Conservation (phyloP, 495 filamentous ascomycete genomes). For the Hapsidospora chrysogenum region DNA sequence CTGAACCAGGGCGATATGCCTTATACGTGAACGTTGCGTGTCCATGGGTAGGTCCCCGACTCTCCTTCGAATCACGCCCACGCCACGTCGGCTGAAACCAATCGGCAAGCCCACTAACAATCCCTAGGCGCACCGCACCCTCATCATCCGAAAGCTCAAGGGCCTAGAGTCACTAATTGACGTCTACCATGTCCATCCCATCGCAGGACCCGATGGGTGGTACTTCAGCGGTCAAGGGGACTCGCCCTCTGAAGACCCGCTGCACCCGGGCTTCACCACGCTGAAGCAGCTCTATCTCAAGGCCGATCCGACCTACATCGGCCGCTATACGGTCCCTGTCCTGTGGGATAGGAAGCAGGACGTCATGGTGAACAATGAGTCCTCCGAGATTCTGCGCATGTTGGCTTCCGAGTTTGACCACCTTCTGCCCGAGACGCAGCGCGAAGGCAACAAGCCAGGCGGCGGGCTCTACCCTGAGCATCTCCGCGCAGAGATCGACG, state of each 20-base stretch:
- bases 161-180: slow-evolving; percentile 46
- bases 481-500: slow-evolving; percentile 49
- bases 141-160: slow-evolving; percentile 46
- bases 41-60: slow-evolving; percentile 34
- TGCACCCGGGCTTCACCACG: slow-evolving; percentile 44
- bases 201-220: slow-evolving; percentile 44
- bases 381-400: slow-evolving; percentile 58
- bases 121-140: slow-evolving; percentile 41
- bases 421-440: slow-evolving; percentile 42
- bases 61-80: neutral
- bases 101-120: neutral
- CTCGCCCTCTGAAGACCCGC: slow-evolving; percentile 35
- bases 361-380: slow-evolving; percentile 62
- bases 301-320: slow-evolving; percentile 41
- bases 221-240: slow-evolving; percentile 41
- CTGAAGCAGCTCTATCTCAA: slow-evolving; percentile 50
- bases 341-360: slow-evolving; percentile 54
- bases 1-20: slow-evolving; percentile 51
- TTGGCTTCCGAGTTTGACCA: slow-evolving; percentile 56
- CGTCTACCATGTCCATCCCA: slow-evolving; percentile 35
- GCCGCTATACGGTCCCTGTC: slow-evolving; percentile 52
- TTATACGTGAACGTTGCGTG: slow-evolving; percentile 51
- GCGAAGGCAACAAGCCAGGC: slow-evolving; percentile 30
- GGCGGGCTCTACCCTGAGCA: slow-evolving; percentile 39
- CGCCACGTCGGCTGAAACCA: neutral